Base-by-base conservation (phyloP, 257 asterid species). In the Solanum etuberosum region DNA sequence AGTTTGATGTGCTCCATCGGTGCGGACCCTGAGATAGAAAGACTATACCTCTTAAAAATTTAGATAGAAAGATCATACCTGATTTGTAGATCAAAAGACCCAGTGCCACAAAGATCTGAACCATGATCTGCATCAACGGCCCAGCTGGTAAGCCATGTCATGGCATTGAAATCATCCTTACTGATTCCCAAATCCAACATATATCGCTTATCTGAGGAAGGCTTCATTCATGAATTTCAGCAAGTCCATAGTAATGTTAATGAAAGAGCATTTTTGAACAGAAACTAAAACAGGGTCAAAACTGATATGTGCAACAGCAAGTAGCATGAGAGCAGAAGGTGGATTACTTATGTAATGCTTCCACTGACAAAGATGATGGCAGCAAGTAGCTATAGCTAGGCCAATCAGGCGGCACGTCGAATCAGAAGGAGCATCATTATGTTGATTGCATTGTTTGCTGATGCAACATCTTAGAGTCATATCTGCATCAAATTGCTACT, bases 281-380 rank as follows among this genome's bases (percentile, higher is more conserved):
- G 5, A 80, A 9, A 80, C 67, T 80, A 27, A 48, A 42, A 27
- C 18, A 48, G 67, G 38, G 5, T 29, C 15, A 46, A 46, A 80
- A 80, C 38, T 48, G 27, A 86, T 51, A 51, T 86, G 43, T 86
- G 68, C 67, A 80, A 5, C 31, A 29, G 85, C n/a, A 80, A 80
- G 42, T 18, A 29, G 7, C 84, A 72, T 51, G 73, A 57, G 16
- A 23, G 29, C 1, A 59, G 80, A n/a, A 71, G 61, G 67, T 14
- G 48, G 85, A 61, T 88, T 93, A 94, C 98, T 94, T 87, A 93
- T 94, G 89, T 97, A 97, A 89, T 89, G 93, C 90, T 91, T 93
- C 99, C 98, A 95, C 91, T 94, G 99, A 93, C 98, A 95, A 88
- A 97, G 98, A 93, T 97, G 98, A 90, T 97, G 99, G 92, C 98